Conservation (phyloP, 2,329 filamentous ascomycete species). For the Aureobasidium subglaciale region DNA sequence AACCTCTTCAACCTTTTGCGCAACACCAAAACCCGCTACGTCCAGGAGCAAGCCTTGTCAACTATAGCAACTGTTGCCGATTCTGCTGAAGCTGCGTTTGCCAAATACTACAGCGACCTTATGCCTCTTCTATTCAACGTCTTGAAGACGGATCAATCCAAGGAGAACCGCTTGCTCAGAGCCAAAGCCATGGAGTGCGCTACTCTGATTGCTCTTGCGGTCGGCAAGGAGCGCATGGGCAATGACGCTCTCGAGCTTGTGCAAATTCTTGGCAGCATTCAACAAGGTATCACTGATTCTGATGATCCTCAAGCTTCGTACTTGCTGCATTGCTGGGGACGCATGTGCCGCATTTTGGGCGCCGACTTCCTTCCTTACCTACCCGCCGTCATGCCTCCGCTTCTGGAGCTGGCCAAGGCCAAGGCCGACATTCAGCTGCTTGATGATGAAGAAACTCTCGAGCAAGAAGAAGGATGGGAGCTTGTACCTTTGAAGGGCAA, state of each 20-base stretch:
- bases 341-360: conserved; percentile 93
- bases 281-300: conserved; percentile 75
- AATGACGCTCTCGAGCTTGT: conserved; percentile 81
- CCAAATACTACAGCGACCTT: conserved; percentile 88
- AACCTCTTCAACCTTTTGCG: conserved; percentile 82
- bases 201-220: conserved; percentile 88
- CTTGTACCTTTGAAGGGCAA: conserved; percentile 94
- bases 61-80: conserved; percentile 99
- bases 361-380: conserved; percentile 89
- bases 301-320: conserved; percentile 97
- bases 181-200: conserved; percentile 99
- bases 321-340: conserved; percentile 96
- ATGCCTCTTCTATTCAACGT: conserved; percentile 95
- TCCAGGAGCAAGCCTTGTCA: conserved; percentile 94
- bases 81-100: conserved; percentile 89
- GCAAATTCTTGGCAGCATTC: conserved; percentile 78
- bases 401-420: conserved; percentile 82
- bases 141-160: conserved; percentile 80
- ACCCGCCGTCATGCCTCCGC: conserved; percentile 85
- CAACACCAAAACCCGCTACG: conserved; percentile 79
- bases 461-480: conserved; percentile 96
- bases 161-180: conserved; percentile 82
- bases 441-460: conserved; percentile 90
- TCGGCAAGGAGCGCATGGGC: conserved; percentile 87
- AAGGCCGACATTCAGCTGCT: conserved; percentile 96